A percentile compares a stretch with the other conserved stretches of the same genome.
Conservation (phyloP, 164 flowering plant species). For the Sextonia rubra region DNA sequence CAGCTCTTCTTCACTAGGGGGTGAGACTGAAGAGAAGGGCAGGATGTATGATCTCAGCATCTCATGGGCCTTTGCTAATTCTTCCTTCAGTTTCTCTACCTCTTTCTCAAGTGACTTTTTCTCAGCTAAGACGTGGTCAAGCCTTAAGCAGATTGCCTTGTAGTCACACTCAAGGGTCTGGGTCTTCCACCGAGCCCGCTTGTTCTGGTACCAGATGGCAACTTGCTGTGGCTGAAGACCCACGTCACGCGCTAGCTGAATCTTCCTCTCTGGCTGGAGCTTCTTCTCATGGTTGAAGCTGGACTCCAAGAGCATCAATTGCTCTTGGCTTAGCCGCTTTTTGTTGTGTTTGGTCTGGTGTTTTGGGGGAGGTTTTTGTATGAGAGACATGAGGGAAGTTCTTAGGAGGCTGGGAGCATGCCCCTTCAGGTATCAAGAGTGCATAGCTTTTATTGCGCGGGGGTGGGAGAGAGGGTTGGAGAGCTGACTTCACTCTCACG, state of each 20-base stretch:
- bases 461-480: background rate
- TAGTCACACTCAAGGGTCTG: conserved; percentile 81
- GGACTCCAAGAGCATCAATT: conserved; percentile 84
- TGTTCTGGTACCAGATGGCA: conserved; percentile 97
- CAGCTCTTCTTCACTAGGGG: conserved; percentile 20
- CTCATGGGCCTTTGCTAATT: conserved; percentile 30
- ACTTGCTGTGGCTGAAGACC: conserved; percentile 91
- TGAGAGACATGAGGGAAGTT: background rate
- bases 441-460: conserved; percentile 7
- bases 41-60: conserved; percentile 16
- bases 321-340: conserved; percentile 61
- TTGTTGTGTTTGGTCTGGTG: conserved; percentile 30
- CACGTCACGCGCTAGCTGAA: conserved; percentile 77
- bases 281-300: conserved; percentile 84
- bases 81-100: conserved; percentile 26
- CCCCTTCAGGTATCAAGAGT: conserved; percentile 9
- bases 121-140: conserved; percentile 27
- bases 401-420: conserved; percentile 15
- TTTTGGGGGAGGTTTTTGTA: conserved; percentile 8
- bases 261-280: conserved; percentile 89
- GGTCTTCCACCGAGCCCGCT: conserved; percentile 92
- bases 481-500: conserved; percentile 7
- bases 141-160: conserved; percentile 43
- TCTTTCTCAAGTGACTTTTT: conserved; percentile 37
- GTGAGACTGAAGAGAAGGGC: conserved; percentile 10